phyloP scores from a whole-genome alignment of 345 rosid genomes.

The Heritiera fomes region DNA sequence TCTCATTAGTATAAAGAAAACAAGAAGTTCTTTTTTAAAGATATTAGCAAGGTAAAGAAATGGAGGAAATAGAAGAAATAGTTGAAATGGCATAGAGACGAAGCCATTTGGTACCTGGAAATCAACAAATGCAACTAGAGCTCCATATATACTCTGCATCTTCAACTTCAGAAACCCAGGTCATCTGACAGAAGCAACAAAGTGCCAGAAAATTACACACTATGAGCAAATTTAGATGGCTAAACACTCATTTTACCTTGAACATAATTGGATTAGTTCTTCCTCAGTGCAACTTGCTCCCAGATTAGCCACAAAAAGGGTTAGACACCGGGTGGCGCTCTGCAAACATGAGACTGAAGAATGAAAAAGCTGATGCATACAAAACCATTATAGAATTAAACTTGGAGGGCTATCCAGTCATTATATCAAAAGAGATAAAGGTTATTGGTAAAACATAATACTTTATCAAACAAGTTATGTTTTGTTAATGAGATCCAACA shows the following conservation, averaged over 20 bases:
- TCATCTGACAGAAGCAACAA: slow-evolving; percentile 45
- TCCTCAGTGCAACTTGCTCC: slow-evolving; percentile 83
- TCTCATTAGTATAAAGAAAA: neutral
- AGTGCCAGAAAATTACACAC: slow-evolving; percentile 7
- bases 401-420: neutral
- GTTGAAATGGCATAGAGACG: neutral
- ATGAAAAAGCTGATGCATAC: slow-evolving; percentile 38
- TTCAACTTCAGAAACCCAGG: slow-evolving; percentile 84
- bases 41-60: too few species aligned
- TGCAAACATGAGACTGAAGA: slow-evolving; percentile 36
- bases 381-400: slow-evolving; percentile 16
- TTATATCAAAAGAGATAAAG: neutral
- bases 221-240: slow-evolving; percentile 3
- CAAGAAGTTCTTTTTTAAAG: too few species aligned
- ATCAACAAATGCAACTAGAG: slow-evolving; percentile 89
- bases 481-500: slow-evolving; percentile 2
- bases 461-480: neutral
- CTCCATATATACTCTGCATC: slow-evolving; percentile 76
- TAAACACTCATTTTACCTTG: slow-evolving; percentile 46
- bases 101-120: slow-evolving; percentile 60
- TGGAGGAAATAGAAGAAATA: too few species aligned
- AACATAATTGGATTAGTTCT: slow-evolving; percentile 77
- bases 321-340: slow-evolving; percentile 59
- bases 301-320: slow-evolving; percentile 79
- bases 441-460: slow-evolving; percentile 3